phyloP scores from a whole-genome alignment of 495 filamentous ascomycete genomes.

The Aspergillus baeticus region DNA sequence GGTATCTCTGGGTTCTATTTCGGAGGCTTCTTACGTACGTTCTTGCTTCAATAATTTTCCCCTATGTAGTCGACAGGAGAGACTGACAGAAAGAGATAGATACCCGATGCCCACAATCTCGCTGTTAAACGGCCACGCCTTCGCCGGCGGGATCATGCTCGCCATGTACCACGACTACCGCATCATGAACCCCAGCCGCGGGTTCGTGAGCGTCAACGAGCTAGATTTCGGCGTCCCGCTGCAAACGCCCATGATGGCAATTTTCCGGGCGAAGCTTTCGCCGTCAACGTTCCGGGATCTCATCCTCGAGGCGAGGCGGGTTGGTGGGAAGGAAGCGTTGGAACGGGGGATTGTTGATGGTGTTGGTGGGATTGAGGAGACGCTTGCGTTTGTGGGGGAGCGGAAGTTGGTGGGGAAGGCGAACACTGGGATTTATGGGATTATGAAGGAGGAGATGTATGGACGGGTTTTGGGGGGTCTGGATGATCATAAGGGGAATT shows the following conservation, averaged over 20 bases:
- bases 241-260: constrained; percentile 65
- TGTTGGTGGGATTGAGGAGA: constrained; percentile 61
- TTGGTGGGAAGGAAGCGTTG: constrained; percentile 56
- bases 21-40: constrained; percentile 59
- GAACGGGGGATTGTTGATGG: constrained; percentile 67
- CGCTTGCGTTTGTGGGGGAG: constrained; percentile 52
- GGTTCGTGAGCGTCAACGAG: constrained; percentile 76
- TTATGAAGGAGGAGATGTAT: constrained; percentile 73
- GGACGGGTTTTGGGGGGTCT: constrained; percentile 55
- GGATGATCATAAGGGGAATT: constrained; percentile 43
- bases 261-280: constrained; percentile 67
- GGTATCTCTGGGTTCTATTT: constrained; percentile 58
- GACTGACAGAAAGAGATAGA: constrained; percentile 27
- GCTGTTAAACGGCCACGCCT: constrained; percentile 76
- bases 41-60: neutral
- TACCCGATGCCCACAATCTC: constrained; percentile 84
- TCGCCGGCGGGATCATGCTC: constrained; percentile 76
- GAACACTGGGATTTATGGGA: constrained; percentile 61
- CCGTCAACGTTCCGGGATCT: constrained; percentile 56
- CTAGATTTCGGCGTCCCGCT: constrained; percentile 74
- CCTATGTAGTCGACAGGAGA: neutral
- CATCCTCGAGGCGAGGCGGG: constrained; percentile 69
- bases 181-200: constrained; percentile 63
- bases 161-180: constrained; percentile 86
- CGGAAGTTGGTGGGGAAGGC: constrained; percentile 57